Percentiles rank a stretch among this genome's conserved stretches.
Conservation (phyloP, 2,329 filamentous ascomycete genomes). For the Neonectria sp. region DNA sequence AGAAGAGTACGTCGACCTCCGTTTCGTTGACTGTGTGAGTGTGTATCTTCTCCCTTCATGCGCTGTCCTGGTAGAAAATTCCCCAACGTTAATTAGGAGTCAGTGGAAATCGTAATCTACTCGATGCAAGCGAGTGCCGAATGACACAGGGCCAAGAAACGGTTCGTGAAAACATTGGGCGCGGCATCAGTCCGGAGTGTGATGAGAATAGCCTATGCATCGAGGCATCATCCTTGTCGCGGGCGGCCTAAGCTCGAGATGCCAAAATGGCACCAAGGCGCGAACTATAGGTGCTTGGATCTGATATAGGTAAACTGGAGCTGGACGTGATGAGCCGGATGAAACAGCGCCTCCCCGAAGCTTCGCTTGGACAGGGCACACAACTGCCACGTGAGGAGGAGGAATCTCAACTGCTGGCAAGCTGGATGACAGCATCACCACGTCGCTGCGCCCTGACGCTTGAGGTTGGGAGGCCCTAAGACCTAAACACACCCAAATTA, state of each 20-base stretch:
- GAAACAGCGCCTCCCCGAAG: constrained; percentile 8
- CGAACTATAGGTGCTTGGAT: constrained; percentile 19
- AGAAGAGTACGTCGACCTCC: constrained; percentile 15
- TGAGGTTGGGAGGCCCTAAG: constrained; percentile 14
- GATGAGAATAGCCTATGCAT: constrained; percentile 18
- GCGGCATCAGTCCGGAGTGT: constrained; percentile 22
- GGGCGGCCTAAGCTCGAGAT: constrained; percentile 13
- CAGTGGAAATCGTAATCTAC: constrained; percentile 14
- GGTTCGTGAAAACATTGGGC: constrained; percentile 10
- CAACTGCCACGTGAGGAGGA: constrained; percentile 19
- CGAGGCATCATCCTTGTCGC: constrained; percentile 25
- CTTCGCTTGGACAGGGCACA: constrained; percentile 17
- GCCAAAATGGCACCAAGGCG: constrained; percentile 3
- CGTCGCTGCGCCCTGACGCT: constrained; percentile 23
- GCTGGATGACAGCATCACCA: constrained; percentile 23
- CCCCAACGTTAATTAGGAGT: constrained; percentile 5
- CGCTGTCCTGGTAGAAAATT: neutral
- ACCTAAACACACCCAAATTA: neutral
- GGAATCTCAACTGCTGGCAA: neutral
- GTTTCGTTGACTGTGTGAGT: constrained; percentile 16
- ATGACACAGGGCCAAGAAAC: constrained; percentile 13
- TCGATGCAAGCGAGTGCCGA: constrained; percentile 14
- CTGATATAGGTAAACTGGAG: constrained; percentile 24
- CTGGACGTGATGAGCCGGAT: constrained; percentile 13
- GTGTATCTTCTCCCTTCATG: neutral